phyloP scores from a whole-genome alignment of 192 early-diverging fungal species.

The Chytriomyces confervae region DNA sequence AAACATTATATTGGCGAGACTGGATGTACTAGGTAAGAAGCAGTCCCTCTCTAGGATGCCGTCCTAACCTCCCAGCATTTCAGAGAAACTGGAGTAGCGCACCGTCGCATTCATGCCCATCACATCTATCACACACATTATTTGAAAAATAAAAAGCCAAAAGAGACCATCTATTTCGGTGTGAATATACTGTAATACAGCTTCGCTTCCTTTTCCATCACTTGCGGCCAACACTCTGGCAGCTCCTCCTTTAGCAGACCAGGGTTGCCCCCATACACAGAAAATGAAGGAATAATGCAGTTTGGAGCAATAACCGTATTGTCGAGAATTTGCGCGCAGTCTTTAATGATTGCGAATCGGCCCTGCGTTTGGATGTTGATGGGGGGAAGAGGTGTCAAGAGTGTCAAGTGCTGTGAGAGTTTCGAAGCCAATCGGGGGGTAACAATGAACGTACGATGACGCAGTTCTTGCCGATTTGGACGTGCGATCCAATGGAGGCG shows the following conservation, averaged over 20 bases:
- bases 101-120: too few relatives aligned
- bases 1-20: constrained; percentile 50
- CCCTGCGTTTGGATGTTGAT: constrained; percentile 57
- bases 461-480: constrained; percentile 91
- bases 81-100: neutral
- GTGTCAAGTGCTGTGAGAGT: neutral
- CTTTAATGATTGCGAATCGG: constrained; percentile 95
- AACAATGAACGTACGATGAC: constrained; percentile 80
- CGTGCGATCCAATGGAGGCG: constrained; percentile 87
- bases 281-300: constrained; percentile 89
- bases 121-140: too few relatives aligned
- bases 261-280: constrained; percentile 85
- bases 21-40: constrained; percentile 58
- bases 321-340: constrained; percentile 88
- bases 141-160: neutral
- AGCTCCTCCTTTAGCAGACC: constrained; percentile 80
- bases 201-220: constrained; percentile 69
- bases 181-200: constrained; percentile 39
- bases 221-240: constrained; percentile 85
- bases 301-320: constrained; percentile 90
- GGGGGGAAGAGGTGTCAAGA: neutral
- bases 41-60: neutral
- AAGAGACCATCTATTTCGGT: constrained; percentile 28
- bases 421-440: neutral
- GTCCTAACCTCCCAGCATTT: neutral